These are phyloP conservation scores for Acacia concinna DNA, from an alignment of 331 rosid species.

Conservation along the genomic window DNA sequence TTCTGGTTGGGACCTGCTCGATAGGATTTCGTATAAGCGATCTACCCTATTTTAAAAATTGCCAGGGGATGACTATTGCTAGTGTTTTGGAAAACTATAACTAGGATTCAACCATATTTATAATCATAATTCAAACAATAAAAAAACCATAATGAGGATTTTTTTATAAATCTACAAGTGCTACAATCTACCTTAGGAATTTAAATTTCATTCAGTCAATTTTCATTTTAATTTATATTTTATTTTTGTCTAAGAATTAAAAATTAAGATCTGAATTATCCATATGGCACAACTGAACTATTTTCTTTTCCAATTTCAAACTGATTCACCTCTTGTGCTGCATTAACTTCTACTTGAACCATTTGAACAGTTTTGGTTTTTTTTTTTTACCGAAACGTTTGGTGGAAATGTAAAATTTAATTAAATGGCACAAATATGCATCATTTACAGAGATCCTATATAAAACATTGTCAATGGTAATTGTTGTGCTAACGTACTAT, in stretches of 20 bases:
- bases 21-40: too few relatives aligned
- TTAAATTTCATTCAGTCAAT: too few relatives aligned
- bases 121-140: not conserved
- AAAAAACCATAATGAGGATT: not conserved
- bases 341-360: not conserved
- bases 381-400: not conserved
- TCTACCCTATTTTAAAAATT: too few relatives aligned
- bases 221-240: not conserved
- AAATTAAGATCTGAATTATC: not conserved
- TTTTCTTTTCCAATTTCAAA: not conserved
- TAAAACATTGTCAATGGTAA: not conserved
- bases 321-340: not conserved
- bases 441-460: conserved; percentile 17
- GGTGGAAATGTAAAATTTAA: not conserved
- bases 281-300: not conserved
- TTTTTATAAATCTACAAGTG: too few relatives aligned
- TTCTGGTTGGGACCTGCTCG: too few relatives aligned
- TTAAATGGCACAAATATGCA: not conserved
- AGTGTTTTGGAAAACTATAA: too few relatives aligned
- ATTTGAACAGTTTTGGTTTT: too few relatives aligned
- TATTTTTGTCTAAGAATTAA: not conserved
- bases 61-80: too few relatives aligned
- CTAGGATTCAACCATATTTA: too few relatives aligned
- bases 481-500: not conserved
- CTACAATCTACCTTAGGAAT: not conserved